A percentile compares a stretch with the other conserved stretches of the same genome.
Evolutionary conservation across 768 basidiomycete genomes (phyloP).

Genomic region (Lentinula sp.): DNA sequence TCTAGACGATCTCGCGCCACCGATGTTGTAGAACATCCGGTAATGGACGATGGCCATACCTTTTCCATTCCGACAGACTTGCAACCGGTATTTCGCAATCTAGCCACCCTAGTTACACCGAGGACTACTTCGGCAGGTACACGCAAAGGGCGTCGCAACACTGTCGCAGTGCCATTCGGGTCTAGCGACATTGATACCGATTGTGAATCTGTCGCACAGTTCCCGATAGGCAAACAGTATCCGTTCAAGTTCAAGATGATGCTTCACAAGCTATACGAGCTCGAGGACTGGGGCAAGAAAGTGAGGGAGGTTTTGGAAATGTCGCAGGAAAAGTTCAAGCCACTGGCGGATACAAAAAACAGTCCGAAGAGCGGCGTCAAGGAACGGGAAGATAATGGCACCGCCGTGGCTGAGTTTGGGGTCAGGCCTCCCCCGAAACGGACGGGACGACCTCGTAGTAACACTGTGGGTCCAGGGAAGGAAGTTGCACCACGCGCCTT

Average conservation of each 20-base stretch:
- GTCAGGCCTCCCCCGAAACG: background rate
- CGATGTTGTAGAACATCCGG: conserved; percentile 11
- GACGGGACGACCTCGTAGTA: conserved; percentile 25
- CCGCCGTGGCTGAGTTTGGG: background rate
- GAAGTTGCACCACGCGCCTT: background rate
- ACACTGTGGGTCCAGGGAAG: conserved; percentile 19
- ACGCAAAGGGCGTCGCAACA: conserved; percentile 17
- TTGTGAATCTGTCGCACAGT: conserved; percentile 27
- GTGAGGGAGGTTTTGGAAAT: conserved; percentile 46
- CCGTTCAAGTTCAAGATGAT: conserved; percentile 64
- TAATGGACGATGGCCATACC: conserved; percentile 18
- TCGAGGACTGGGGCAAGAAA: conserved; percentile 53
- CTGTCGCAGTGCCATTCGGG: conserved; percentile 3
- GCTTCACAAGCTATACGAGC: conserved; percentile 58
- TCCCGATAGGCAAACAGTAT: conserved; percentile 40
- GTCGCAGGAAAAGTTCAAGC: conserved; percentile 52
- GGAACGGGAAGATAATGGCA: conserved; percentile 5
- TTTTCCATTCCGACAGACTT: conserved; percentile 30
- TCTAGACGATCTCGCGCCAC: conserved; percentile 29
- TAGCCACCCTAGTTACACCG: conserved; percentile 14
- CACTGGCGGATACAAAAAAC: conserved; percentile 35
- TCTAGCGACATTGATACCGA: conserved; percentile 15
- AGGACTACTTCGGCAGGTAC: background rate
- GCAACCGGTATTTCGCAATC: conserved; percentile 21
- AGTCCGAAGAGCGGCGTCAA: conserved; percentile 9